Evolutionary conservation across 371 early-diverging fungal genomes (phyloP).

Genomic region (Syncephalastrum monosporum): DNA sequence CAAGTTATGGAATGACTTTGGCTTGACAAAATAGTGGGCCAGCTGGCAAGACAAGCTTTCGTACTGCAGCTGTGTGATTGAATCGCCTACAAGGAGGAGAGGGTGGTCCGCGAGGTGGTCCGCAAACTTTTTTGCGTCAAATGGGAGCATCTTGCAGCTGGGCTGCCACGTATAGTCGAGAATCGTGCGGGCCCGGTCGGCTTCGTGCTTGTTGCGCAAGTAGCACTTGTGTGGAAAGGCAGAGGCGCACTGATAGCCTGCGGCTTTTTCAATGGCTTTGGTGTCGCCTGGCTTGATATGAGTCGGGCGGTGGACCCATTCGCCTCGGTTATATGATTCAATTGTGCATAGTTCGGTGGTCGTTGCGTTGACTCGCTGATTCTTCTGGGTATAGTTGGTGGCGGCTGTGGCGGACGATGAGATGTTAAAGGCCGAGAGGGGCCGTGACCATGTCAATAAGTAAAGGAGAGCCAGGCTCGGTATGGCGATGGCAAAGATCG

Average conservation of each 20-base stretch:
- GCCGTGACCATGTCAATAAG: not conserved
- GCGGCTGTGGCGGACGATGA: too few relatives aligned
- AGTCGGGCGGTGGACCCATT: conserved; percentile 27
- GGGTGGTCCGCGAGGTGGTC: conserved; percentile 33
- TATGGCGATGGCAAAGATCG: too few relatives aligned
- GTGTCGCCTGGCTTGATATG: conserved; percentile 14
- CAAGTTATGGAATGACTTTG: conserved; percentile 12
- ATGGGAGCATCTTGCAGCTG: conserved; percentile 23
- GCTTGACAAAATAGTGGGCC: conserved; percentile 18
- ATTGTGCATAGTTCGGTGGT: conserved; percentile 18
- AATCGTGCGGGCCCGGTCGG: conserved; percentile 32
- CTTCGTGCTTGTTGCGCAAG: conserved; percentile 21
- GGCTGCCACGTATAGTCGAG: conserved; percentile 38
- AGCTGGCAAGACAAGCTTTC: conserved; percentile 35
- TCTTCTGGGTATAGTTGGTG: too few relatives aligned
- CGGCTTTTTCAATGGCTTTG: conserved; percentile 22
- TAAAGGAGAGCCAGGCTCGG: not conserved
- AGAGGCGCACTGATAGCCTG: conserved; percentile 32
- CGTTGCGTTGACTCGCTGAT: too few relatives aligned
- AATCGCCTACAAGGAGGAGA: conserved; percentile 38
- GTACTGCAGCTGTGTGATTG: conserved; percentile 40
- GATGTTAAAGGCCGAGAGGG: too few relatives aligned
- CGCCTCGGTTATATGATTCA: conserved; percentile 26
- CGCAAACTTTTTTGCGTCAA: conserved; percentile 24
- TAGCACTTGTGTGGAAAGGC: conserved; percentile 38